These are phyloP conservation scores for Neonectria punicea DNA, from an alignment of 2,329 filamentous ascomycete genomes.

Conservation along the genomic window DNA sequence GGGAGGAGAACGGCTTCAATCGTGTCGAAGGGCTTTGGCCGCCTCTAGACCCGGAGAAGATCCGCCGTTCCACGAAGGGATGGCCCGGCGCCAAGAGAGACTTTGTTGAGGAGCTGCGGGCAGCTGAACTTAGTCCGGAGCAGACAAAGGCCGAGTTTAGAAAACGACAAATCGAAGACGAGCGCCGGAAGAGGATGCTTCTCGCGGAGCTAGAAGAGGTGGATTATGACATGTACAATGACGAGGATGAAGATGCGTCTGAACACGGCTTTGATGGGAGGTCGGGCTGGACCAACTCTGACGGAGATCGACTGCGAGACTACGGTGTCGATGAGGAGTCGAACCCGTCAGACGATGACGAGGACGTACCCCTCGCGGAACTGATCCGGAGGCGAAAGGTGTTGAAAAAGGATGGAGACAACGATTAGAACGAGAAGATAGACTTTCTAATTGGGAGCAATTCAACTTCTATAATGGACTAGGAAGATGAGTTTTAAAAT, in stretches of 20 bases:
- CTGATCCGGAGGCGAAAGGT: slow-evolving; percentile 68
- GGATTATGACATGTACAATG: slow-evolving; percentile 66
- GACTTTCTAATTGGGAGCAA: slow-evolving; percentile 29
- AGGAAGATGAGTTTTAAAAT: slow-evolving; percentile 6
- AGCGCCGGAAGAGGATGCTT: slow-evolving; percentile 53
- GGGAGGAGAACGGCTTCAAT: slow-evolving; percentile 83
- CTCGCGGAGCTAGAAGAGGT: slow-evolving; percentile 63
- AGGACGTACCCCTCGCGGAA: slow-evolving; percentile 76
- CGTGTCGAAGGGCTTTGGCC: slow-evolving; percentile 70
- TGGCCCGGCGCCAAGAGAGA: slow-evolving; percentile 55
- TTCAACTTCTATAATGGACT: slow-evolving; percentile 28
- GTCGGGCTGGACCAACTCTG: slow-evolving; percentile 76
- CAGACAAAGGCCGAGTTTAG: slow-evolving; percentile 61
- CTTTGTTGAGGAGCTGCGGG: slow-evolving; percentile 46
- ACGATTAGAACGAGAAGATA: slow-evolving; percentile 43
- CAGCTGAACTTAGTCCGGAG: slow-evolving; percentile 52
- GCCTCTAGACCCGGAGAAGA: slow-evolving; percentile 70
- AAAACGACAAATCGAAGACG: slow-evolving; percentile 60
- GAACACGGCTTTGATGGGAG: slow-evolving; percentile 39
- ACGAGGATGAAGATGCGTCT: slow-evolving; percentile 66
- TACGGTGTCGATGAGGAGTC: slow-evolving; percentile 82
- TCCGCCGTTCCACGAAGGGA: slow-evolving; percentile 54
- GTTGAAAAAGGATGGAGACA: slow-evolving; percentile 44
- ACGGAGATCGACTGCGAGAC: slow-evolving; percentile 79
- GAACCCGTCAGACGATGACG: slow-evolving; percentile 51